Base-by-base conservation (phyloP, 192 early-diverging fungal species). In the Cetraspora pellucida region DNA sequence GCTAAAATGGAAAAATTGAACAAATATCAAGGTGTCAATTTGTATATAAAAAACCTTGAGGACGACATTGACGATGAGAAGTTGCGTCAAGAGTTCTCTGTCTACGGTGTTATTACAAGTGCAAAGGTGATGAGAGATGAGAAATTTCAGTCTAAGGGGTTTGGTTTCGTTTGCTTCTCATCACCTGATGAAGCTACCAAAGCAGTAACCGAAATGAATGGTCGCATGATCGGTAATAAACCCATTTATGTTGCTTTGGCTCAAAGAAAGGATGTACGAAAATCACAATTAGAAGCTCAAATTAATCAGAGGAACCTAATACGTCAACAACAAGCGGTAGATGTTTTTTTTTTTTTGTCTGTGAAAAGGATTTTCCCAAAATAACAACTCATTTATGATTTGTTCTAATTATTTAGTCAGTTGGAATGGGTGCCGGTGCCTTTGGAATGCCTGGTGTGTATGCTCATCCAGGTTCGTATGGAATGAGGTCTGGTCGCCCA, bases 121-220 rank as follows among this genome's bases (percentile, higher is more conserved):
- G 95, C 95, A 81, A 97, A 97, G 90, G 92, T 99, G 77, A 99
- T 99, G 98, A 84, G 88, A 77, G 96, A 99, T 82, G 98, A 99
- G 50, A 92, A 91, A 85, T 86, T 85, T 57, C 80, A 81, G 46
- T 95, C 94, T 81, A 93, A 95, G 81, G 96, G 97, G 47, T 99
- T 99, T 76, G 98, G 98, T 17, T 99, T 99, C 82, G 98, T 99
- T 30, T 99, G 98, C 90, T 99, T 96, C 90, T 94, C 95, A n/a
- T 90, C 93, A 46, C 95, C 98, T 60, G 97, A 98, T 80, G 98
- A 99, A 87, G 97, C 98, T 58, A 96, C 91, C 84, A 96, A 95
- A 90, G 98, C 98, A 72, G 95, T 96, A 55, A 92, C 95, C 71
- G 98, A 98, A 87, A 98, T 98, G 97, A 98, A 98, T 87, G 94